phyloP scores from a whole-genome alignment of 1,284 basidiomycete species.

The Apiotrichum laibachii region DNA sequence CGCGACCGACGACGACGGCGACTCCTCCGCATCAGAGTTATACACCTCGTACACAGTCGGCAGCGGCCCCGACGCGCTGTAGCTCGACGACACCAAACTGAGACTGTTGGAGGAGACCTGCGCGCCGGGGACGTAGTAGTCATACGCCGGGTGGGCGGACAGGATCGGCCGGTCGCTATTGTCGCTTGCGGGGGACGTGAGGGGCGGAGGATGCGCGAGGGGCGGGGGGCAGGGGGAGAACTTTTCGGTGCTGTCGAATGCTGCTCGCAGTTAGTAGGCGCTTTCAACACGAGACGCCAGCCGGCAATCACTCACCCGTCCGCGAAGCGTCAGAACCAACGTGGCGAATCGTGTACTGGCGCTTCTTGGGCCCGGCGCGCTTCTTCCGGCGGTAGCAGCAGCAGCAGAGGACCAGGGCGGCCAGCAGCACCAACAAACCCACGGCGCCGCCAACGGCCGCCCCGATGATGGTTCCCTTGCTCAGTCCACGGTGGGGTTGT shows the following conservation, averaged over 20 bases:
- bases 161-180: neutral
- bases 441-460: neutral
- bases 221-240: neutral
- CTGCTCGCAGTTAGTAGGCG: too few species aligned
- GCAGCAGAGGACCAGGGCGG: neutral
- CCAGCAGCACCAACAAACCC: neutral
- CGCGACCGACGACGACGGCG: too few species aligned
- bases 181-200: neutral
- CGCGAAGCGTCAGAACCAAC: neutral
- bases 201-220: neutral
- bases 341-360: neutral
- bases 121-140: neutral
- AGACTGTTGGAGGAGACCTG: neutral
- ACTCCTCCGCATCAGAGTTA: too few species aligned
- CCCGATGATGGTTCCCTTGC: neutral
- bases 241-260: neutral
- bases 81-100: too few species aligned
- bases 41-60: too few species aligned
- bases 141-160: neutral
- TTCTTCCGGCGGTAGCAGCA: neutral
- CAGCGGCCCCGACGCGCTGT: too few species aligned
- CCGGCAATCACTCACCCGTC: neutral
- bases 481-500: neutral
- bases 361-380: neutral
- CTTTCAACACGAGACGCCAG: too few species aligned